Evolutionary conservation across 257 asterid genomes (phyloP).

Genomic region (Solanum piurae): DNA sequence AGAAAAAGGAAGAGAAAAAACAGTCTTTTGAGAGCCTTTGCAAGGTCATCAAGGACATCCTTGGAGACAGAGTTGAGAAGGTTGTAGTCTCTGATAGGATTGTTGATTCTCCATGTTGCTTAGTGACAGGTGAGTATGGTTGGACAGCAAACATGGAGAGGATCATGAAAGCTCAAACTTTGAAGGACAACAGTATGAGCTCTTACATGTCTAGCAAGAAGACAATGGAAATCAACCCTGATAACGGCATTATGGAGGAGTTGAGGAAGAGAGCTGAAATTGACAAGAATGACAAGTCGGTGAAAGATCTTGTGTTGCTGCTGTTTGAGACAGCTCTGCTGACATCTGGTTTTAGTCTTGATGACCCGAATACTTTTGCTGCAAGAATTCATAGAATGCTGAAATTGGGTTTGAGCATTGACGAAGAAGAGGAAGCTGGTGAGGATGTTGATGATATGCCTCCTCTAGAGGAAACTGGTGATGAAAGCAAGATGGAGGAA

Average conservation of each 20-base stretch:
- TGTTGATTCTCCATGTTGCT: slow-evolving; percentile 4
- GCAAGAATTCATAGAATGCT: slow-evolving; percentile 1
- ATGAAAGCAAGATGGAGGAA: slow-evolving; percentile 2
- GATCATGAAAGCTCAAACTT: background rate
- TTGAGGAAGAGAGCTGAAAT: background rate
- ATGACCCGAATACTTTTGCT: background rate
- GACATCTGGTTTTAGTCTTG: slow-evolving; percentile 5
- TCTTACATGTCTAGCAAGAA: slow-evolving; percentile 3
- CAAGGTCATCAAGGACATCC: background rate
- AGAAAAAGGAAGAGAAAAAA: background rate
- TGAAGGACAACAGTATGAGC: slow-evolving; percentile 1
- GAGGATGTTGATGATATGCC: background rate
- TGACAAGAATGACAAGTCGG: background rate
- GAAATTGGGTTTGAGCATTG: slow-evolving; percentile 1
- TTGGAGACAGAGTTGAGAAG: background rate
- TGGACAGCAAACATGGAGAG: slow-evolving; percentile 2
- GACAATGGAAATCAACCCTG: slow-evolving; percentile 3
- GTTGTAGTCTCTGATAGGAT: background rate
- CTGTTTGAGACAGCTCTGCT: background rate
- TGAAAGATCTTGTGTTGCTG: slow-evolving; percentile 2
- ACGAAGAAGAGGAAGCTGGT: background rate
- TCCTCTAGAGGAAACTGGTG: background rate
- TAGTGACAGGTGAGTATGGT: slow-evolving; percentile 4
- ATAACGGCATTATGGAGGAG: slow-evolving; percentile 2
- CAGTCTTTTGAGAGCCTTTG: background rate